Base-by-base conservation (phyloP, 2,329 filamentous ascomycete species). In the Ambrosiella beaveri region DNA sequence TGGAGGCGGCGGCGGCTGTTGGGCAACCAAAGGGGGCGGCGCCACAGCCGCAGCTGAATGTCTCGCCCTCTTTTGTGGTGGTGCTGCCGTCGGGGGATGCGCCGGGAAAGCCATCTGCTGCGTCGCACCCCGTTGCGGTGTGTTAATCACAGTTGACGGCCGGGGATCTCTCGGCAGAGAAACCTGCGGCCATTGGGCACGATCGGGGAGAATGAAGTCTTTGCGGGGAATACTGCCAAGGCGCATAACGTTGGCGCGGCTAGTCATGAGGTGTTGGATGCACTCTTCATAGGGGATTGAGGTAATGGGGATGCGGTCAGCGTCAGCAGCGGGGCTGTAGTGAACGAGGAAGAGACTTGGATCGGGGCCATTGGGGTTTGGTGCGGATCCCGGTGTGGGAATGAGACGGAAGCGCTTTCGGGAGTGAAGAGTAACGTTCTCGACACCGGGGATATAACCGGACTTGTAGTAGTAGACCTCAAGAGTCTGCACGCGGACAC, bases 121-220 rank as follows among this genome's bases (percentile, higher is more conserved):
- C 36, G 79, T 78, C 17, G 80, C 72, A 62, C 74, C 71, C 60
- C 75, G 71, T 62, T 71, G 69, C 15, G 68, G 68, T 8, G 57
- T 65, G 70, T 69, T 59, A 73, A 67, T 63, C 64, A 74, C 74
- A 71, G 81, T 70, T 61, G 76, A 73, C 67, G 81, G 70, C 38
- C 70, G 68, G 2, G 69, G 70, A n/a, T 75, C 76, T 61, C 74
- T 72, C 0, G 86, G 85, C 62, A 87, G 81, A 50, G 81, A 81
- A 61, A 97, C 85, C 27, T 83, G 82, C 2, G 93, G 91, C 90
- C 91, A 97, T 71, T 88, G 94, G 63, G 82, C 78, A 45, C 88
- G 82, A 70, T 97, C 93, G 54, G 86, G 82, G 17, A 97, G 77
- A 84, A 96, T 94, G 67, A 97, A 97, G 65, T 96, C 89, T 67